Base-by-base conservation (phyloP, 164 flowering plant genomes). In the Vitis labrusca region DNA sequence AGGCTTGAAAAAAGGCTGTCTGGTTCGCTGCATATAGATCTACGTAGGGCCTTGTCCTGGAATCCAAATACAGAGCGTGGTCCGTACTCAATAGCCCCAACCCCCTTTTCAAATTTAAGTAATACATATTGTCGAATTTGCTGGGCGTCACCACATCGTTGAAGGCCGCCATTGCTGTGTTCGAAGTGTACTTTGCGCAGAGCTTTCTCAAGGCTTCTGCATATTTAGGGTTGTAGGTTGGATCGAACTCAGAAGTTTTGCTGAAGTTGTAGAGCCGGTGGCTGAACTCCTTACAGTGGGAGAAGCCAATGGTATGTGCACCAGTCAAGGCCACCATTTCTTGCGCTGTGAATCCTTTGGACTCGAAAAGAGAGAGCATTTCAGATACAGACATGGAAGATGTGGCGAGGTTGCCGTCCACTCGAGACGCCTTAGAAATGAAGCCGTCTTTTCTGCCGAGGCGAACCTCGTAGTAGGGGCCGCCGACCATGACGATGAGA, bases 291-390 rank as follows among this genome's bases (percentile, higher is more conserved):
- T 76, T 86, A 80, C 96, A 91, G 62, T 90, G 96, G 9, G 91
- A 78, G 74, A 91, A 89, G 5, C 93, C 96, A 56, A 90, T 83
- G n/a, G 91, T 90, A 75, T 91, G 96, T 0, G 90, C 91, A 0
- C 96, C 96, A 30, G 75, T 51, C 10, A 91, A 68, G 0, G 90
- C 91, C 50, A 89, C 91, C 80, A 83, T 80, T 60, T 91, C 96
- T 14, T 79, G 73, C 0, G 78, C 73, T 1, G 82, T 32, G 58
- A 91, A 86, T 2, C 93, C 91, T 66, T 78, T 87, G 0, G 65
- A 10, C 0, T 63, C 14, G 76, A 91, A 89, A 17, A 81, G n/a
- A 23, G 69, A 11, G 63, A 86, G 79, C 62, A 89, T 69, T 9
- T 82, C 37, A 3, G 76, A 9, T 63, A 82, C 61, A n/a, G 83